Base-by-base conservation (phyloP, 164 flowering plant species). In the Vitis cinerea region DNA sequence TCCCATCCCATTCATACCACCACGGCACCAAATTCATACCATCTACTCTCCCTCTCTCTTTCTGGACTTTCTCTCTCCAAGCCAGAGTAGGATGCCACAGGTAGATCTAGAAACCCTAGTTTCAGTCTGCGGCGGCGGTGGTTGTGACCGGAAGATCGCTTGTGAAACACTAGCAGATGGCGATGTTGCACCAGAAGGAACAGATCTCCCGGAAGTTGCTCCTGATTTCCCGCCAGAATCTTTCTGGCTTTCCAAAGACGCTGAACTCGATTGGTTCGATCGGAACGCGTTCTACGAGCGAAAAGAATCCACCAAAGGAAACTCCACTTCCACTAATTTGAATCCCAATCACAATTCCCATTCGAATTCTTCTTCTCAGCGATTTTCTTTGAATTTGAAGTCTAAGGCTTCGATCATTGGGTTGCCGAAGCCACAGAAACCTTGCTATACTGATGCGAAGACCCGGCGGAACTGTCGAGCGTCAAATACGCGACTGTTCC, bases 211-310 rank as follows among this genome's bases (percentile, higher is more conserved):
- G 50, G 72, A 65, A 17, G 16, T 27, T 1, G 76, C 70, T 3
- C 71, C 82, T 0, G 89, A 90, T 73, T 68, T 66, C 44, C 97
- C 98, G 23, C 91, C 97, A 5, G 93, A 89, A 10, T 93, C 98
- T 0, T 91, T 89, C 69, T 85, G 84, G 78, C 86, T 93, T 8
- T 87, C 95, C 3, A 82, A 82, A 50, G 95, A 88, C 65, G 91
- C 87, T 10, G 92, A 85, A 72, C 8, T 83, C 59, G 98, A 91
- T 8, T 91, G 97, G 98, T 80, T 89, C 64, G 88, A 90, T 52
- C 83, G 84, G 0, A 85, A 88, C 78, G 92, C 88, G 14, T 76
- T 81, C 68, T 79, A 58, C 66, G 91, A 92, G 65, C 77, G 97
- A 2, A 87, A 85, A 52, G 93, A 88, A 0, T 89, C 90, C 0